Evolutionary conservation across 164 flowering plant genomes (phyloP).

Genomic region (Vitis rupestris): DNA sequence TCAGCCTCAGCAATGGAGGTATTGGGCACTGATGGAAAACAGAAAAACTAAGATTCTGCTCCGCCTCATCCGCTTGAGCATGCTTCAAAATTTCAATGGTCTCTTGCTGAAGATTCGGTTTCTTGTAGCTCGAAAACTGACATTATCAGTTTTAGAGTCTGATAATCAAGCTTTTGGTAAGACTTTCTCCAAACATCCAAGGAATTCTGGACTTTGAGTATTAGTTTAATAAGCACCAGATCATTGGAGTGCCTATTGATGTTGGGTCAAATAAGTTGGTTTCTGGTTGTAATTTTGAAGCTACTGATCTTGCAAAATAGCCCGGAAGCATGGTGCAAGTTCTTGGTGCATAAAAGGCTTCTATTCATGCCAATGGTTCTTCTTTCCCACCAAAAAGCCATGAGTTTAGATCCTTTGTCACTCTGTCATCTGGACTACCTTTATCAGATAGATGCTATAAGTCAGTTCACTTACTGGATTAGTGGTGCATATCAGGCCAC

Average conservation of each 20-base stretch:
- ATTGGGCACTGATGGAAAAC: slow-evolving; percentile 50
- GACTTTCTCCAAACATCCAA: slow-evolving; percentile 41
- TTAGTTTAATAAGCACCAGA: slow-evolving; percentile 46
- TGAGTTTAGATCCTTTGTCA: too few species aligned
- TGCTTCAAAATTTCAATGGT: slow-evolving; percentile 59
- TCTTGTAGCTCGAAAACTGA: slow-evolving; percentile 41
- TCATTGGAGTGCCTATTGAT: slow-evolving; percentile 46
- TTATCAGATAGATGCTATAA: too few species aligned
- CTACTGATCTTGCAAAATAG: slow-evolving; percentile 33
- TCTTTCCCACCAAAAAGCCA: too few species aligned
- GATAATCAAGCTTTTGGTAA: slow-evolving; percentile 32
- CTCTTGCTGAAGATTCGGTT: slow-evolving; percentile 54
- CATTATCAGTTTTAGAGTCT: slow-evolving; percentile 32
- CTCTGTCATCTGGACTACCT: too few species aligned
- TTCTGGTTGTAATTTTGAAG: slow-evolving; percentile 32
- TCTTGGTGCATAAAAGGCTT: too few species aligned
- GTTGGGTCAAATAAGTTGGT: slow-evolving; percentile 35
- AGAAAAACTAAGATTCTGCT: slow-evolving; percentile 49
- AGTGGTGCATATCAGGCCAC: too few species aligned
- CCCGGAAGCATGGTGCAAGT: too few species aligned
- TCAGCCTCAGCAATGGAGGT: slow-evolving; percentile 54
- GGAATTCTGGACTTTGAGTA: slow-evolving; percentile 37
- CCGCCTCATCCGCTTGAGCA: slow-evolving; percentile 46
- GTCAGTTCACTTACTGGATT: too few species aligned
- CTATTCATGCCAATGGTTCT: too few species aligned